A percentile compares a stretch with the other conserved stretches of the same genome.
These are phyloP conservation scores for Fusarium sacchari DNA, from an alignment of 2,329 filamentous ascomycete genomes.

Conservation along the genomic window DNA sequence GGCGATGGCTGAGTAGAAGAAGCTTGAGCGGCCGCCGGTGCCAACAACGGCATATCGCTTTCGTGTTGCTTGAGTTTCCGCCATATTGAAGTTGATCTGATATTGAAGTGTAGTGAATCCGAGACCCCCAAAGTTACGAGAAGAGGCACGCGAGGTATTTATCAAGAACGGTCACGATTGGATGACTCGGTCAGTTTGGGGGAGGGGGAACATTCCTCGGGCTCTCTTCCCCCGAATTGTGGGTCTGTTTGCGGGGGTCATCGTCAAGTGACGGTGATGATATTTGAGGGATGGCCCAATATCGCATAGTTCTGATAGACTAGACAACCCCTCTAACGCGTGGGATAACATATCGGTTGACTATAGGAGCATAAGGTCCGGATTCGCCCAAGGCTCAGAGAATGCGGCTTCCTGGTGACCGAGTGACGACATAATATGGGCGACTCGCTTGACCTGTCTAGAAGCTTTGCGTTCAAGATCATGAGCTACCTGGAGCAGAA, in stretches of 20 bases:
- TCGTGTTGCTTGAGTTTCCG: conserved; percentile 22
- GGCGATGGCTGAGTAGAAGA: conserved; percentile 69
- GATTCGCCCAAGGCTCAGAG: not conserved
- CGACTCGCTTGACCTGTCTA: not conserved
- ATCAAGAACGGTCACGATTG: not conserved
- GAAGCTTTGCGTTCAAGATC: not conserved
- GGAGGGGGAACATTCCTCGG: conserved; percentile 15
- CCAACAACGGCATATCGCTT: conserved; percentile 67
- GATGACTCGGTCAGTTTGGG: not conserved
- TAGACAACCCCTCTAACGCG: not conserved
- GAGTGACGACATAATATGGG: not conserved
- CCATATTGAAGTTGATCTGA: conserved; percentile 7
- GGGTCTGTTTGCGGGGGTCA: conserved; percentile 15
- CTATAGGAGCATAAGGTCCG: not conserved
- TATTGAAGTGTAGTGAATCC: not conserved
- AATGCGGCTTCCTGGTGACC: not conserved
- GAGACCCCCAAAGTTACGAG: not conserved
- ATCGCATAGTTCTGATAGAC: not conserved
- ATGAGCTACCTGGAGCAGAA: not conserved
- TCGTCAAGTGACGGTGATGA: not conserved
- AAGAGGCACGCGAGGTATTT: conserved; percentile 4
- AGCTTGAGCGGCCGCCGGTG: conserved; percentile 66
- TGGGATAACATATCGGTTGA: accelerated
- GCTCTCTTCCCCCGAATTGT: conserved; percentile 27
- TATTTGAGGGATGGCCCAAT: not conserved